These are phyloP conservation scores for Taphrina pruni DNA, from an alignment of 1,139 yeast genomes.

Conservation along the genomic window DNA sequence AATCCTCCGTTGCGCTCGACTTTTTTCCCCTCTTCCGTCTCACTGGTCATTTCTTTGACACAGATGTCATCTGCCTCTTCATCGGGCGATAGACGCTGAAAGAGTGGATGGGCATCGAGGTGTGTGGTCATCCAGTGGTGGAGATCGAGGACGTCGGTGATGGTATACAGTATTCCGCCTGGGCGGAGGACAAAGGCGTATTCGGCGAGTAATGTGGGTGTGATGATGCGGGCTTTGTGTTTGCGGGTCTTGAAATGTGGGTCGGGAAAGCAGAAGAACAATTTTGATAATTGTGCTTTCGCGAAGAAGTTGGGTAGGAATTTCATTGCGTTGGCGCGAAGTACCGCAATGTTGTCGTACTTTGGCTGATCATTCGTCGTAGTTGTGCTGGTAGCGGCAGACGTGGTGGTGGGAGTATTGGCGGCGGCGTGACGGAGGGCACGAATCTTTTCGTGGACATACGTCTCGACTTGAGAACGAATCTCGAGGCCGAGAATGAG, in stretches of 20 bases:
- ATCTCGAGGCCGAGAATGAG: slow-evolving; percentile 74
- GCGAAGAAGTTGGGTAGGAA: slow-evolving; percentile 90
- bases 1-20: slow-evolving; percentile 87
- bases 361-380: too few species aligned
- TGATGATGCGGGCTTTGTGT: slow-evolving; percentile 94
- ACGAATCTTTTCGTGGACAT: slow-evolving; percentile 91
- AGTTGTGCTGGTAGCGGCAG: slow-evolving; percentile 45
- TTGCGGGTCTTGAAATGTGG: slow-evolving; percentile 98
- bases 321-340: slow-evolving; percentile 97
- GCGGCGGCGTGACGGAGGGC: slow-evolving; percentile 68
- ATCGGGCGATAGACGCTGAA: slow-evolving; percentile 75
- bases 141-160: slow-evolving; percentile 92
- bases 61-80: slow-evolving; percentile 84
- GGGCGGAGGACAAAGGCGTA: slow-evolving; percentile 88
- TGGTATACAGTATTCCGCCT: slow-evolving; percentile 88
- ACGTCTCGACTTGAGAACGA: slow-evolving; percentile 94
- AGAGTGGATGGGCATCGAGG: slow-evolving; percentile 85
- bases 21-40: slow-evolving; percentile 97
- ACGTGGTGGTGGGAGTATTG: slow-evolving; percentile 26
- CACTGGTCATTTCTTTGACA: slow-evolving; percentile 82
- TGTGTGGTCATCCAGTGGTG: slow-evolving; percentile 97
- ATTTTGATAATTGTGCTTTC: slow-evolving; percentile 74
- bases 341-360: slow-evolving; percentile 83
- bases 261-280: slow-evolving; percentile 98
- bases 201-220: slow-evolving; percentile 84